Conservation (phyloP, 768 basidiomycete genomes). For the Kondoa malvinella region DNA sequence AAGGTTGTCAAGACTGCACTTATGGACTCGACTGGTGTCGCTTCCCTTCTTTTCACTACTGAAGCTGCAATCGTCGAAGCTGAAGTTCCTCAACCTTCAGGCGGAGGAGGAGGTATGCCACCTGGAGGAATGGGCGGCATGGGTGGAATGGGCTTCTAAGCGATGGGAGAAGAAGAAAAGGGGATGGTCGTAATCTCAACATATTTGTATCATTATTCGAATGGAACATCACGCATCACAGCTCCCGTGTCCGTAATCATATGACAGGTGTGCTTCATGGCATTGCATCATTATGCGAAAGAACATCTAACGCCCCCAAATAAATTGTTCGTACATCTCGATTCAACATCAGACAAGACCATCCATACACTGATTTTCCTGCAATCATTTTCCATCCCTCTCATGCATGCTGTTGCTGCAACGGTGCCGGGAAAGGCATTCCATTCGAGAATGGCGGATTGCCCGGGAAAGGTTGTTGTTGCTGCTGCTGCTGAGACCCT, state of each 20-base stretch:
- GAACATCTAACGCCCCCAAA: no score
- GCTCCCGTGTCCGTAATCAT: no score
- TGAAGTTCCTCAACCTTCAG: no score
- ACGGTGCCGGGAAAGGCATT: neutral
- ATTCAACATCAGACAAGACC: neutral
- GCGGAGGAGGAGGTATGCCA: no score
- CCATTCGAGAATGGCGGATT: neutral
- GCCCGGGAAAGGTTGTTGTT: neutral
- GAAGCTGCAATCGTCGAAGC: constrained; percentile 83
- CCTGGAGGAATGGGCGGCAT: constrained; percentile 38
- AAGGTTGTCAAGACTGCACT: constrained; percentile 74
- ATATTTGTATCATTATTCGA: no score
- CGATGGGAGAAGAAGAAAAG: neutral
- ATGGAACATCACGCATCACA: no score
- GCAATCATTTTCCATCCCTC: neutral
- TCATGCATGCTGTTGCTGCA: neutral
- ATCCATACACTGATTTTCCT: neutral
- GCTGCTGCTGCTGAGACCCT: neutral
- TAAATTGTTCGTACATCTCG: no score
- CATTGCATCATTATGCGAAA: no score
- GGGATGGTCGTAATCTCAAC: no score
- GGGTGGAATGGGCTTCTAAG: constrained; percentile 21
- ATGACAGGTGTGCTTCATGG: no score
- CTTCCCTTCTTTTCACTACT: constrained; percentile 75
- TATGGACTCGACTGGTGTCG: constrained; percentile 83